These are phyloP conservation scores for Ocimum tenuiflorum DNA, from an alignment of 257 asterid genomes.

Conservation along the genomic window DNA sequence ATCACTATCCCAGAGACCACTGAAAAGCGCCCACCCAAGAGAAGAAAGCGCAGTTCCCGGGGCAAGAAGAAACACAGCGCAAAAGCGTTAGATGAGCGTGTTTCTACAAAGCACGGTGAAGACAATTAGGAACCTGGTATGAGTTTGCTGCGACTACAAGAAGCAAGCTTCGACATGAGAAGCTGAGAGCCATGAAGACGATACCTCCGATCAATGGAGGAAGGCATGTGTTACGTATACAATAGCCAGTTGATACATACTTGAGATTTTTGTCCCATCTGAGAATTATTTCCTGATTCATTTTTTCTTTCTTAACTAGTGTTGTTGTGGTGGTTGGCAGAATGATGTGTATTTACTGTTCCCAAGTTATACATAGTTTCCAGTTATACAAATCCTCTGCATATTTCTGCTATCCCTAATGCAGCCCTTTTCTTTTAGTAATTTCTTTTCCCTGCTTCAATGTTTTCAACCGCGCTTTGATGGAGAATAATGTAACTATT, in stretches of 20 bases:
- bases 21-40: slow-evolving; percentile 50
- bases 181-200: slow-evolving; percentile 12
- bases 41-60: slow-evolving; percentile 62
- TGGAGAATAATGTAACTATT: no score
- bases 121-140: slow-evolving; percentile 39
- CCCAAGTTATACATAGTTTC: slow-evolving; percentile 28
- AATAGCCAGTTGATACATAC: slow-evolving; percentile 39
- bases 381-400: slow-evolving; percentile 17
- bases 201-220: slow-evolving; percentile 30
- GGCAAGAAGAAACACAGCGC: slow-evolving; percentile 58
- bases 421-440: no score
- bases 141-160: slow-evolving; percentile 22
- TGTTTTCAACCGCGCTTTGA: no score
- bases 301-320: background rate
- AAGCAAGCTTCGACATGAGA: slow-evolving; percentile 20
- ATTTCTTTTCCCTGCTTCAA: background rate
- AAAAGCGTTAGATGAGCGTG: slow-evolving; percentile 42
- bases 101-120: slow-evolving; percentile 32
- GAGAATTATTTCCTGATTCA: slow-evolving; percentile 10
- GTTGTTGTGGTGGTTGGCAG: slow-evolving; percentile 19
- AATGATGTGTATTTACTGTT: slow-evolving; percentile 28
- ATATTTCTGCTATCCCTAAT: background rate
- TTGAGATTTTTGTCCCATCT: slow-evolving; percentile 21
- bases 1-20: slow-evolving; percentile 29
- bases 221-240: slow-evolving; percentile 30